Evolutionary conservation across 495 filamentous ascomycete genomes (phyloP).

Genomic region (Xylaria intraflava): DNA sequence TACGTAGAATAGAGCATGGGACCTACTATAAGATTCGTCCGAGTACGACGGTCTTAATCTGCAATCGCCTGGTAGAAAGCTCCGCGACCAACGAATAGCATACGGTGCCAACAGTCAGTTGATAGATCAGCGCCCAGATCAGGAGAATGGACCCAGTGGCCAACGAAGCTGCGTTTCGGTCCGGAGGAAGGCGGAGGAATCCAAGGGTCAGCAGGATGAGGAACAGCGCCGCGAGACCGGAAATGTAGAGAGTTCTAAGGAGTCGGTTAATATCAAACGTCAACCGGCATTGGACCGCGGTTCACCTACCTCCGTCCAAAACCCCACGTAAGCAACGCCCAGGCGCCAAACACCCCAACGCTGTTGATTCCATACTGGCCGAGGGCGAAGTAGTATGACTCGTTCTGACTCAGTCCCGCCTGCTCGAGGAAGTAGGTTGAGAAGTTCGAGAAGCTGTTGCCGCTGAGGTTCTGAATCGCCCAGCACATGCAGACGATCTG

Average conservation of each 20-base stretch:
- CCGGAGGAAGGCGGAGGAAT: constrained; percentile 60
- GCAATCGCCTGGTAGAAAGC: constrained; percentile 63
- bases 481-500: constrained; percentile 69
- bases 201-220: constrained; percentile 65
- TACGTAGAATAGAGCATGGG: background rate
- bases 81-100: constrained; percentile 74
- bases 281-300: background rate
- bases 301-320: constrained; percentile 53
- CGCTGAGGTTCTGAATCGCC: constrained; percentile 76
- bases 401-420: constrained; percentile 54
- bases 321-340: constrained; percentile 63
- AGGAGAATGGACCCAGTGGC: constrained; percentile 68
- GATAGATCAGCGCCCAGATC: constrained; percentile 67
- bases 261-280: background rate
- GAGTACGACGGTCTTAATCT: constrained; percentile 66
- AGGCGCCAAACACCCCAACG: constrained; percentile 64
- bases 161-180: constrained; percentile 49
- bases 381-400: constrained; percentile 63
- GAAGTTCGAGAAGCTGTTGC: constrained; percentile 75
- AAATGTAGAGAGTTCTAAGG: constrained; percentile 54
- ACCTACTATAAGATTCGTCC: constrained; percentile 58
- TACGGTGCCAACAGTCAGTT: constrained; percentile 70
- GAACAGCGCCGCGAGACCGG: constrained; percentile 59
- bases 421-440: constrained; percentile 71
- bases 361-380: constrained; percentile 73